phyloP scores from a whole-genome alignment of 2,329 filamentous ascomycete genomes.

The Colletotrichum karsti region DNA sequence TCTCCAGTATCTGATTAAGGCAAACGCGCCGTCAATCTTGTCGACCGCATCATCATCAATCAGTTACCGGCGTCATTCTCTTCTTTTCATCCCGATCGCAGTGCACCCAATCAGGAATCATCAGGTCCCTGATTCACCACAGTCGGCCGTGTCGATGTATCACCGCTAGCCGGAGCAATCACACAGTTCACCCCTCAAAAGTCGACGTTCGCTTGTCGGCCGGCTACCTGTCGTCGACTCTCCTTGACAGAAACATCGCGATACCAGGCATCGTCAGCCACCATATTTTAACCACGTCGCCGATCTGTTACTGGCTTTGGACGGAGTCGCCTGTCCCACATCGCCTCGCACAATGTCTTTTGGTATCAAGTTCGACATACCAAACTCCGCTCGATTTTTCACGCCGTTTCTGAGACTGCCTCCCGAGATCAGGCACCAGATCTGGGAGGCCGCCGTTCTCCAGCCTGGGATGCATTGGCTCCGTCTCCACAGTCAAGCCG shows the following conservation, averaged over 20 bases:
- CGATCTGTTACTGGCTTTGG: neutral
- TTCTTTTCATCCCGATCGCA: too few relatives aligned
- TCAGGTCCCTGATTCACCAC: too few relatives aligned
- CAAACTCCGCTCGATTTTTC: conserved; percentile 40
- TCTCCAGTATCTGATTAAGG: too few relatives aligned
- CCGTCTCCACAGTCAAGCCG: conserved; percentile 4
- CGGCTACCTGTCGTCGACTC: too few relatives aligned
- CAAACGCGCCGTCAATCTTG: too few relatives aligned
- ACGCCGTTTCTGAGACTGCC: conserved; percentile 41
- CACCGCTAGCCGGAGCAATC: neutral
- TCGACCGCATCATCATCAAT: too few relatives aligned
- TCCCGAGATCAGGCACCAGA: conserved; percentile 42
- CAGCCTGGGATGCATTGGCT: conserved; percentile 46
- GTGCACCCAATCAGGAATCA: too few relatives aligned
- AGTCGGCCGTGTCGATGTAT: too few relatives aligned
- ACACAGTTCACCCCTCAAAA: neutral
- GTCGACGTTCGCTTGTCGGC: neutral
- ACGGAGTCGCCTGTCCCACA: neutral
- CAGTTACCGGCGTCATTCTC: too few relatives aligned
- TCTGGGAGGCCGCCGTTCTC: conserved; percentile 41
- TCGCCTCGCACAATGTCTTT: neutral
- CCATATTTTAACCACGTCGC: neutral
- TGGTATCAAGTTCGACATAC: conserved; percentile 41
- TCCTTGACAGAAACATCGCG: neutral
- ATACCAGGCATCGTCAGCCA: neutral